Evolutionary conservation across 2,329 filamentous ascomycete genomes (phyloP).

Genomic region (Penicillium sp.): DNA sequence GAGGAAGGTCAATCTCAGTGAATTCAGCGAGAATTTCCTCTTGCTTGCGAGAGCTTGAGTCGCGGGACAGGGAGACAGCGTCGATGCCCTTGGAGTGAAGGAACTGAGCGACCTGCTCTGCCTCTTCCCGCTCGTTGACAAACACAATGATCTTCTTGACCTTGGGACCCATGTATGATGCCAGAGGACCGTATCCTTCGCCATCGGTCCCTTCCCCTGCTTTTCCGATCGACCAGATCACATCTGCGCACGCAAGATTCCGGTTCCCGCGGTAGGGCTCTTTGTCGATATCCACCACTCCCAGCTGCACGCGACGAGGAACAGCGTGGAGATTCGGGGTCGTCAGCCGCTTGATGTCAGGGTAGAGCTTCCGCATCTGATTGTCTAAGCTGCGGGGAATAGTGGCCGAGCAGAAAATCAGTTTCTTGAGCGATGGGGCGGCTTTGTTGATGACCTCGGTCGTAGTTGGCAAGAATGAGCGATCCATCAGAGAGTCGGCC

Average conservation of each 20-base stretch:
- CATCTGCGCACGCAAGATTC: constrained; percentile 86
- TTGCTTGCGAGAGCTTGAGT: constrained; percentile 74
- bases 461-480: constrained; percentile 83
- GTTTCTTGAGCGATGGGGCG: constrained; percentile 75
- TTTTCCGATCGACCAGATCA: constrained; percentile 89
- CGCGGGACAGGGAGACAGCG: constrained; percentile 77
- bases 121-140: constrained; percentile 92
- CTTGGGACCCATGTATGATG: constrained; percentile 48
- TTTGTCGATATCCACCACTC: constrained; percentile 85
- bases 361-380: constrained; percentile 77
- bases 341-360: constrained; percentile 77
- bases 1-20: constrained; percentile 48
- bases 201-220: constrained; percentile 54
- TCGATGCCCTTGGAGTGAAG: constrained; percentile 83
- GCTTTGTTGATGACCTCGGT: constrained; percentile 77
- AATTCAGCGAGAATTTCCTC: constrained; percentile 75
- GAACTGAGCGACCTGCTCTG: constrained; percentile 74
- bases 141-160: constrained; percentile 89
- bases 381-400: constrained; percentile 87
- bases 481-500: constrained; percentile 92
- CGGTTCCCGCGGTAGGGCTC: constrained; percentile 95
- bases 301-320: constrained; percentile 87
- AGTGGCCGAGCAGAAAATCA: constrained; percentile 92
- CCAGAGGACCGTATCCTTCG: constrained; percentile 32
- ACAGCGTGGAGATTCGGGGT: constrained; percentile 97